Conservation (phyloP, 208 protist genomes). For the Angomonas deanei region DNA sequence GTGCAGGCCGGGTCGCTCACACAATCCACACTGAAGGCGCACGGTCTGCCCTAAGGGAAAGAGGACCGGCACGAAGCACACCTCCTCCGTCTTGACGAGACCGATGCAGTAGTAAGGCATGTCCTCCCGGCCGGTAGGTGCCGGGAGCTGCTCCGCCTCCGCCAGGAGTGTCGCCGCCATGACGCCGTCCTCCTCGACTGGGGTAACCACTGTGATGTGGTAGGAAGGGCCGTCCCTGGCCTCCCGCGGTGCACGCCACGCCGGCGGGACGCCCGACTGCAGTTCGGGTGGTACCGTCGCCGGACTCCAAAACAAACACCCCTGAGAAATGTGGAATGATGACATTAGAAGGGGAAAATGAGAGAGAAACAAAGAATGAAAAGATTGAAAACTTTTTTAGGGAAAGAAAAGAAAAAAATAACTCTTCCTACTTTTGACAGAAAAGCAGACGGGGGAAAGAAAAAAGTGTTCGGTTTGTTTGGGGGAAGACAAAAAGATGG, state of each 20-base stretch:
- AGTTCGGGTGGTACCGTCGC: constrained; percentile 2
- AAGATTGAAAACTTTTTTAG: constrained; percentile 1
- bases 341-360: not conserved
- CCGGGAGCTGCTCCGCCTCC: not conserved
- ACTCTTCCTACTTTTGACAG: not conserved
- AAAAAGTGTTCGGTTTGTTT: not conserved
- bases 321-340: constrained; percentile 3
- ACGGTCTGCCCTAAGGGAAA: constrained; percentile 7
- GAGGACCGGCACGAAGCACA: constrained; percentile 12
- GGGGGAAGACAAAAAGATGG: too few species aligned
- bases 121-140: not conserved
- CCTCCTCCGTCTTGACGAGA: constrained; percentile 6
- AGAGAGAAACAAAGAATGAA: constrained; percentile 4
- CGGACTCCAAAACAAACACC: not conserved
- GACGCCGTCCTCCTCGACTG: constrained; percentile 4
- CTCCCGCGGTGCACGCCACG: constrained; percentile 8
- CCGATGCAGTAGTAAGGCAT: constrained; percentile 8
- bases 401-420: constrained; percentile 2
- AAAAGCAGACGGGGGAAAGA: not conserved
- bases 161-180: constrained; percentile 6
- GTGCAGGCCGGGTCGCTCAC: constrained; percentile 5
- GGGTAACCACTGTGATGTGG: constrained; percentile 12
- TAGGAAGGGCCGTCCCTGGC: constrained; percentile 6
- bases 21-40: constrained; percentile 1
- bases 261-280: not conserved